Conservation (phyloP, 139 green algal species). For the Chlamydomonas sphaeroides region DNA sequence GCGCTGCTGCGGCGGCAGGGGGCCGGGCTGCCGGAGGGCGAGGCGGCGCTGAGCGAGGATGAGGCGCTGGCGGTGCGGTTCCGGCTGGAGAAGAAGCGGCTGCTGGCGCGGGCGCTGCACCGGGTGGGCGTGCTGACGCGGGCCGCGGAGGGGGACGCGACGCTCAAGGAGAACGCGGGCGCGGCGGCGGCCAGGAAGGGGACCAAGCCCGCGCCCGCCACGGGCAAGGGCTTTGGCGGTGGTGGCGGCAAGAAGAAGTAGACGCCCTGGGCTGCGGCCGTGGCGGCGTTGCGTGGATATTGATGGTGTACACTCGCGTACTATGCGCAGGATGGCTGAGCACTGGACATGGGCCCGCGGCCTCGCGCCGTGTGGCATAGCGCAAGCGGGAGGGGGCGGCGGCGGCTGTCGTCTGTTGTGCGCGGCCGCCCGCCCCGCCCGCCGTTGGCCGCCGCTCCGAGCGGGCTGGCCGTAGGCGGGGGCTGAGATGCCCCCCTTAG, state of each 20-base stretch:
- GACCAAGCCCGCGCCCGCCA: background rate
- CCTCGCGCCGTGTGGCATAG: too few species aligned
- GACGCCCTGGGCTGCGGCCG: too few species aligned
- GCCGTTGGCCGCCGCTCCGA: too few species aligned
- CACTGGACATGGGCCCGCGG: too few species aligned
- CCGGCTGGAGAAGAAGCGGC: slow-evolving; percentile 68
- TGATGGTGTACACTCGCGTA: too few species aligned
- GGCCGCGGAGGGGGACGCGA: background rate
- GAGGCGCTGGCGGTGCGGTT: slow-evolving; percentile 71
- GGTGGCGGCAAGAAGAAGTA: slow-evolving; percentile 12
- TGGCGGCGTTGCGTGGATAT: too few species aligned
- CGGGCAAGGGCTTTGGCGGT: slow-evolving; percentile 24
- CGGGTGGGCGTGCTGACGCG: slow-evolving; percentile 46
- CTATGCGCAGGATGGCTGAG: too few species aligned
- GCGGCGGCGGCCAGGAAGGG: slow-evolving; percentile 12
- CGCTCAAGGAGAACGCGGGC: slow-evolving; percentile 10
- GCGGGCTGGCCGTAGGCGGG: too few species aligned
- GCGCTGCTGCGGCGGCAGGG: slow-evolving; percentile 44
- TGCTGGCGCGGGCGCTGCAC: slow-evolving; percentile 59
- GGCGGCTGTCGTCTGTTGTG: too few species aligned
- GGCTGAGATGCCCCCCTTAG: too few species aligned
- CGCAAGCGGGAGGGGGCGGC: too few species aligned
- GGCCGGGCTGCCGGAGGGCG: background rate
- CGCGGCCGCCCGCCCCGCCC: too few species aligned
- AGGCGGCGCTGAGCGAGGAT: slow-evolving; percentile 44